Conservation (phyloP, 257 asterid species). For the Penstemon barbatus region DNA sequence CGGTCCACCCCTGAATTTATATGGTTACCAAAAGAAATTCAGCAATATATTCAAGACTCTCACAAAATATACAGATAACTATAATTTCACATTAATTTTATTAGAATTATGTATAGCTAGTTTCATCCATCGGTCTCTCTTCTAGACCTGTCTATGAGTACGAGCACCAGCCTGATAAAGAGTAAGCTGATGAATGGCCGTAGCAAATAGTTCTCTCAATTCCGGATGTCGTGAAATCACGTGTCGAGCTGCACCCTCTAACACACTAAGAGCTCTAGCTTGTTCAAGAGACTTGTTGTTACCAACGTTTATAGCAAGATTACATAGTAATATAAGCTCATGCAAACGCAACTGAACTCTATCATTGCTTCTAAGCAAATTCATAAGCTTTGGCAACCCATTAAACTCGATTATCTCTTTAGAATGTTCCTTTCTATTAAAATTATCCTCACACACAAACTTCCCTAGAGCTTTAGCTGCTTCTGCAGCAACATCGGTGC, state of each 20-base stretch:
- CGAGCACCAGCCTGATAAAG: too few species aligned
- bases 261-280: conserved; percentile 41
- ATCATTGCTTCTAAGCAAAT: conserved; percentile 33
- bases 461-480: conserved; percentile 52
- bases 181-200: too few species aligned
- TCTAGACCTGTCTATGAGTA: too few species aligned
- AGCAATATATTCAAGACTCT: too few species aligned
- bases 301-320: conserved; percentile 52
- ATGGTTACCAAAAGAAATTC: too few species aligned
- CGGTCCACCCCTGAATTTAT: too few species aligned
- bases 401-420: conserved; percentile 50
- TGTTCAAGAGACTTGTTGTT: conserved; percentile 53
- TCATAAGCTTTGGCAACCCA: conserved; percentile 51
- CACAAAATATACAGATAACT: too few species aligned
- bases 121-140: too few species aligned
- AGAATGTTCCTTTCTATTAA: conserved; percentile 48
- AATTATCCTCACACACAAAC: conserved; percentile 50
- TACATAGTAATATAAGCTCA: conserved; percentile 52
- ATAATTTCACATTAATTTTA: too few species aligned
- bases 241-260: conserved; percentile 49
- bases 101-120: too few species aligned
- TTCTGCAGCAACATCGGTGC: conserved; percentile 35
- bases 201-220: too few species aligned
- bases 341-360: conserved; percentile 30
- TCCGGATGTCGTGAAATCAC: conserved; percentile 35